Evolutionary conservation across 192 early-diverging fungal genomes (phyloP).

Genomic region (Lobulomyces angularis): DNA sequence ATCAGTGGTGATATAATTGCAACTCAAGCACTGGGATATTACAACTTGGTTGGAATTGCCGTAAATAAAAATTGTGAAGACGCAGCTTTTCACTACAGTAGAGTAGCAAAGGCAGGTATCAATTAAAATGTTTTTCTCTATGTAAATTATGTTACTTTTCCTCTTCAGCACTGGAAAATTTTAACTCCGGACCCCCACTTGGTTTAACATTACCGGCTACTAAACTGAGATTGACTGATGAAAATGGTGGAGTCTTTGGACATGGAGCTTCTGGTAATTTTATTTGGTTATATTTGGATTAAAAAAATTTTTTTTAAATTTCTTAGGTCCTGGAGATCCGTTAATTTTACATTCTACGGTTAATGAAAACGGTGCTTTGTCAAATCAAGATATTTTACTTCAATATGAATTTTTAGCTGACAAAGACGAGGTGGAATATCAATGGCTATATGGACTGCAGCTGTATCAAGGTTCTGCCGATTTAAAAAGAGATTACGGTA

Average conservation of each 20-base stretch:
- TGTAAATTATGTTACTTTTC: slow-evolving; percentile 7
- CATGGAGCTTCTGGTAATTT: slow-evolving; percentile 63
- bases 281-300: slow-evolving; percentile 8
- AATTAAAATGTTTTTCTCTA: neutral
- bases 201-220: slow-evolving; percentile 54
- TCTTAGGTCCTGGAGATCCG: slow-evolving; percentile 32
- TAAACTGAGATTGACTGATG: slow-evolving; percentile 59
- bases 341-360: slow-evolving; percentile 17
- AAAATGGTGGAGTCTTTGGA: slow-evolving; percentile 76
- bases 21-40: slow-evolving; percentile 75
- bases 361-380: slow-evolving; percentile 9
- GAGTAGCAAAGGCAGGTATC: slow-evolving; percentile 65
- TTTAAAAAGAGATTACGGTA: slow-evolving; percentile 39
- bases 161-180: slow-evolving; percentile 49
- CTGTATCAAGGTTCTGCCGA: slow-evolving; percentile 64
- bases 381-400: slow-evolving; percentile 59
- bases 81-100: slow-evolving; percentile 63
- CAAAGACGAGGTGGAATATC: slow-evolving; percentile 41
- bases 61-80: slow-evolving; percentile 64
- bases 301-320: slow-evolving; percentile 7
- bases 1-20: slow-evolving; percentile 58
- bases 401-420: slow-evolving; percentile 61
- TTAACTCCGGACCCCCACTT: slow-evolving; percentile 62
- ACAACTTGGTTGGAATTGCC: slow-evolving; percentile 68
- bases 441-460: slow-evolving; percentile 60